Conservation (phyloP, 768 basidiomycete species). For the Tubosaeta sp. region DNA sequence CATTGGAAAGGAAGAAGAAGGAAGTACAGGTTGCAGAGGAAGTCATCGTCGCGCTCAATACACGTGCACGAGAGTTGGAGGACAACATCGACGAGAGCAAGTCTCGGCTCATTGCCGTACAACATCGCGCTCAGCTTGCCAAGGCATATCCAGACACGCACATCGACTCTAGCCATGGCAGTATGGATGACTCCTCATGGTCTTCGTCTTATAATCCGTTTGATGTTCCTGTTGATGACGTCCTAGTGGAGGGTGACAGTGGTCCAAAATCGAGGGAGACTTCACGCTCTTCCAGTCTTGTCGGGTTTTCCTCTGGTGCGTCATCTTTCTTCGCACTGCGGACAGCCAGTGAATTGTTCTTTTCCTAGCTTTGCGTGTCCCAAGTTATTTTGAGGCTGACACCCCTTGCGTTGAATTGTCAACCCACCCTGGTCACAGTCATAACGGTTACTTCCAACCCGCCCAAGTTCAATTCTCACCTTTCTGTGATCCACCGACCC, state of each 20-base stretch:
- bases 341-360: constrained; percentile 3
- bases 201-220: constrained; percentile 31
- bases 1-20: constrained; percentile 51
- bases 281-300: constrained; percentile 24
- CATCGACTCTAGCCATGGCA: constrained; percentile 8
- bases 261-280: constrained; percentile 13
- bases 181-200: constrained; percentile 18
- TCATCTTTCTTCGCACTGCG: constrained; percentile 19
- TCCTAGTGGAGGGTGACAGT: background rate
- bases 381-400: constrained; percentile 39
- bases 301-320: constrained; percentile 30
- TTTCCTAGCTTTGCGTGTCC: constrained; percentile 26
- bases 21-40: constrained; percentile 63
- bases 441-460: constrained; percentile 13
- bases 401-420: constrained; percentile 28
- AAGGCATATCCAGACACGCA: constrained; percentile 27
- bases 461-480: constrained; percentile 44
- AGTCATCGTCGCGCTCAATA: constrained; percentile 54
- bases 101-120: constrained; percentile 52
- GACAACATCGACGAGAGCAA: constrained; percentile 61
- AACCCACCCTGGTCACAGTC: constrained; percentile 9
- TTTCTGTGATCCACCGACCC: constrained; percentile 41
- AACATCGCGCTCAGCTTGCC: constrained; percentile 52
- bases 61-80: constrained; percentile 70
- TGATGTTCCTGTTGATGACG: constrained; percentile 21